Conservation (phyloP, 2,329 filamentous ascomycete genomes). For the Cryphonectria japonica region DNA sequence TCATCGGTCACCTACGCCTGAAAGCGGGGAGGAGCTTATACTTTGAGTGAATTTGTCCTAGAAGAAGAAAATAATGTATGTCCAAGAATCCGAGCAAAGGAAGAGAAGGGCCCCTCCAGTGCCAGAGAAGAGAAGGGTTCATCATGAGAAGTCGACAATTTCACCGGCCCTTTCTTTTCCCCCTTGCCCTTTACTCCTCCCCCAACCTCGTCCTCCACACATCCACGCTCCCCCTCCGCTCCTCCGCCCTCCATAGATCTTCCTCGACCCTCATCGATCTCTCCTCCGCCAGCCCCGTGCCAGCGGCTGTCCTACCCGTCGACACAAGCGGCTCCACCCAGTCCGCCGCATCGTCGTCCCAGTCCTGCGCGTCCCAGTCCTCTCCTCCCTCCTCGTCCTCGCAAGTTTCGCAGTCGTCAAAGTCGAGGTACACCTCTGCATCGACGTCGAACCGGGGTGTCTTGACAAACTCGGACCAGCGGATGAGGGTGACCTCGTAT, state of each 20-base stretch:
- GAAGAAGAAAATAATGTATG: neutral
- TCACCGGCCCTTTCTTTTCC: neutral
- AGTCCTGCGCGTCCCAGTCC: conserved; percentile 16
- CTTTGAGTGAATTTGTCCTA: neutral
- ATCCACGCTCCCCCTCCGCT: conserved; percentile 7
- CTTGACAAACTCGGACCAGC: conserved; percentile 12
- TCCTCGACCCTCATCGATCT: neutral
- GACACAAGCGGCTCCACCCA: conserved; percentile 4
- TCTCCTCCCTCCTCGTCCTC: neutral
- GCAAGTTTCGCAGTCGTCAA: neutral
- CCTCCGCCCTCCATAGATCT: neutral
- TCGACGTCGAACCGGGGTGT: neutral
- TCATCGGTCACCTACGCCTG: neutral
- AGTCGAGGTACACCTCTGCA: conserved; percentile 2
- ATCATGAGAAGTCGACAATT: neutral
- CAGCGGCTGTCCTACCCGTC: neutral
- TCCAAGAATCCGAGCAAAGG: neutral
- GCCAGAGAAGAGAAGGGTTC: neutral
- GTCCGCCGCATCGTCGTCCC: conserved; percentile 13
- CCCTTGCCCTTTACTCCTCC: neutral
- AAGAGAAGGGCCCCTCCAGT: neutral
- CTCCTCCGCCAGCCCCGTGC: neutral
- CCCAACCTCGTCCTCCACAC: conserved; percentile 17
- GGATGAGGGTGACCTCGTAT: conserved; percentile 5
- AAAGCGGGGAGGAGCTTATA: neutral